phyloP scores from a whole-genome alignment of 345 rosid species.

The Excoecaria agallocha region DNA sequence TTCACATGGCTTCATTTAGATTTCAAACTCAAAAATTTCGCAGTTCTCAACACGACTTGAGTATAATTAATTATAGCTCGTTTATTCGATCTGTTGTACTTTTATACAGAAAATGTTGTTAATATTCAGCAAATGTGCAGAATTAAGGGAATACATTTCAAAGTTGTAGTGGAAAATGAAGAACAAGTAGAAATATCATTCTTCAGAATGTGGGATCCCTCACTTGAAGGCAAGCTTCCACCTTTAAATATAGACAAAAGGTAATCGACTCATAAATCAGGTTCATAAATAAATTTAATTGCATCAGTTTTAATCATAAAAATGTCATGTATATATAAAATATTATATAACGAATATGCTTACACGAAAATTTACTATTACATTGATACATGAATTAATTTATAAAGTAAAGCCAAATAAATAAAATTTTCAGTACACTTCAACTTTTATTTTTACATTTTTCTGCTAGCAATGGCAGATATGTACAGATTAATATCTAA shows the following conservation, averaged over 20 bases:
- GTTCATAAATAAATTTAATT: too few species aligned
- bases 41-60: background rate
- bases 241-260: constrained; percentile 29
- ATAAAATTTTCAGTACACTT: too few species aligned
- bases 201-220: constrained; percentile 29
- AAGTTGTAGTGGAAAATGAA: constrained; percentile 21
- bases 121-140: background rate
- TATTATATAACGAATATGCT: too few species aligned
- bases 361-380: too few species aligned
- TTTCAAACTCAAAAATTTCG: too few species aligned
- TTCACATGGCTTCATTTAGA: too few species aligned
- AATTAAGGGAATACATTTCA: constrained; percentile 21
- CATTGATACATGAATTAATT: too few species aligned
- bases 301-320: background rate
- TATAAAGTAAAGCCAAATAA: too few species aligned
- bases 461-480: background rate
- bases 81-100: too few species aligned
- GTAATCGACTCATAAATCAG: background rate
- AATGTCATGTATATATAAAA: too few species aligned
- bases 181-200: constrained; percentile 27
- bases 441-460: background rate
- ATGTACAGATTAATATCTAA: background rate
- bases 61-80: too few species aligned
- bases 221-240: constrained; percentile 20
- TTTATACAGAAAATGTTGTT: background rate